Conservation (phyloP, 2,329 filamentous ascomycete species). For the Alternaria ventricosa region DNA sequence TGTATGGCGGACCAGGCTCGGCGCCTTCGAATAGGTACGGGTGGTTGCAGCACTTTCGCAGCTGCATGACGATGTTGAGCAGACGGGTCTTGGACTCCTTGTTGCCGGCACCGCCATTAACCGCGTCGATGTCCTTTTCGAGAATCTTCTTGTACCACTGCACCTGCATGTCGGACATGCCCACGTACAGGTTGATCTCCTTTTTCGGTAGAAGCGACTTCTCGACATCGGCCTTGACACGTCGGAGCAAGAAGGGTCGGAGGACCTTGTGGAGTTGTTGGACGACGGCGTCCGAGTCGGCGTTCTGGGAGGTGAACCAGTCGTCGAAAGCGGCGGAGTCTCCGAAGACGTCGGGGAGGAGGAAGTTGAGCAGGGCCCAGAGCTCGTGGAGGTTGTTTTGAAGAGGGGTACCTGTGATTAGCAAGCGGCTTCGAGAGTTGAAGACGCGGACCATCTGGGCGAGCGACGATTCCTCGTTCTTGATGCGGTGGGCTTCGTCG, state of each 20-base stretch:
- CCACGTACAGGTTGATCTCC: constrained; percentile 94
- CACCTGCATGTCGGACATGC: constrained; percentile 99
- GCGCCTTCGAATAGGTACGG: constrained; percentile 98
- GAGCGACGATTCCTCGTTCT: constrained; percentile 97
- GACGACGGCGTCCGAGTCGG: constrained; percentile 93
- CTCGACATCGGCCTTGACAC: constrained; percentile 97
- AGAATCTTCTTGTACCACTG: constrained; percentile 99
- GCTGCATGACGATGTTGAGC: constrained; percentile 98
- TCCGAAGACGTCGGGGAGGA: constrained; percentile 97
- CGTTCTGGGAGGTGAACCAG: constrained; percentile 92
- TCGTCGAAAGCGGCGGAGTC: constrained; percentile 96
- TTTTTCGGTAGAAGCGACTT: constrained; percentile 98
- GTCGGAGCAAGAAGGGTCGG: constrained; percentile 89
- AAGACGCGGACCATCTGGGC: constrained; percentile 97
- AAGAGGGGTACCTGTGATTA: constrained; percentile 95
- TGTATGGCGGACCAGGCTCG: constrained; percentile 96
- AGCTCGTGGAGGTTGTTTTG: constrained; percentile 98
- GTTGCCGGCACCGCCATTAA: constrained; percentile 95
- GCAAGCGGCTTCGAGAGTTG: constrained; percentile 89
- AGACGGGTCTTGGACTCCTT: constrained; percentile 96
- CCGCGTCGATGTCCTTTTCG: constrained; percentile 98
- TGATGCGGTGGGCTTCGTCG: constrained; percentile 97
- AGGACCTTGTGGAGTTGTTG: constrained; percentile 94
- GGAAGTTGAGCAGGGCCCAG: constrained; percentile 96
- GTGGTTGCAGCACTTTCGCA: constrained; percentile 98